These are phyloP conservation scores for Ganoderma sp. DNA, from an alignment of 1,284 basidiomycete species.

Conservation along the genomic window DNA sequence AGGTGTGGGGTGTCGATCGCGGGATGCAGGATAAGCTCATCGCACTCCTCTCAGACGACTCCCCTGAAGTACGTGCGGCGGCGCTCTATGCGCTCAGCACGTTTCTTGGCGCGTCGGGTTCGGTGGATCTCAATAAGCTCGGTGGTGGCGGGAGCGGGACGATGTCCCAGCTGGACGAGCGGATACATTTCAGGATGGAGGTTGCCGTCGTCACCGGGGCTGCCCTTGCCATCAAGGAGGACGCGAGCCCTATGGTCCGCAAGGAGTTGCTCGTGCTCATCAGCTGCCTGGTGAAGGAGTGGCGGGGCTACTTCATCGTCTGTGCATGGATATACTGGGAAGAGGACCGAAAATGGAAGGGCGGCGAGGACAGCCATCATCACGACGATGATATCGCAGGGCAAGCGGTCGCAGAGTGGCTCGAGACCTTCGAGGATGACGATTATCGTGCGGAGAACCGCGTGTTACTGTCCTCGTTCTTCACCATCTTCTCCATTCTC, in stretches of 20 bases:
- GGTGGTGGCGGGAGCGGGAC: slow-evolving; percentile 89
- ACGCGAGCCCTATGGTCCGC: slow-evolving; percentile 95
- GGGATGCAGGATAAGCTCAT: slow-evolving; percentile 90
- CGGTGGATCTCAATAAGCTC: slow-evolving; percentile 64
- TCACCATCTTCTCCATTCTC: slow-evolving; percentile 90
- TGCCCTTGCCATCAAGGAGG: slow-evolving; percentile 84
- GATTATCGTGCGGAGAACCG: slow-evolving; percentile 78
- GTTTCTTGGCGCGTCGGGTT: slow-evolving; percentile 89
- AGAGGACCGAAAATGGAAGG: slow-evolving; percentile 70
- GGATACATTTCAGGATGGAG: slow-evolving; percentile 81
- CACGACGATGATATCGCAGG: slow-evolving; percentile 71
- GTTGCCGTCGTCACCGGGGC: slow-evolving; percentile 80
- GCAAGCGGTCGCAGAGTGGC: slow-evolving; percentile 80
- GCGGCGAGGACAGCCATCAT: slow-evolving; percentile 38
- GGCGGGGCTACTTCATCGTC: slow-evolving; percentile 94
- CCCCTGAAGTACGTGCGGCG: slow-evolving; percentile 92
- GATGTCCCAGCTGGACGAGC: slow-evolving; percentile 82
- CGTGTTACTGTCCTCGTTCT: slow-evolving; percentile 87
- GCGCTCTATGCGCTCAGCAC: slow-evolving; percentile 93
- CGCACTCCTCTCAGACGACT: slow-evolving; percentile 83
- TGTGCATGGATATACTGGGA: slow-evolving; percentile 98
- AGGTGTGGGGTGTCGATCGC: slow-evolving; percentile 82
- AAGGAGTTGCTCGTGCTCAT: slow-evolving; percentile 94
- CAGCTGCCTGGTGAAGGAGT: slow-evolving; percentile 93
- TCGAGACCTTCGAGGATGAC: slow-evolving; percentile 73